Evolutionary conservation across 2,329 filamentous ascomycete genomes (phyloP).

Genomic region (Apiospora arundinis): DNA sequence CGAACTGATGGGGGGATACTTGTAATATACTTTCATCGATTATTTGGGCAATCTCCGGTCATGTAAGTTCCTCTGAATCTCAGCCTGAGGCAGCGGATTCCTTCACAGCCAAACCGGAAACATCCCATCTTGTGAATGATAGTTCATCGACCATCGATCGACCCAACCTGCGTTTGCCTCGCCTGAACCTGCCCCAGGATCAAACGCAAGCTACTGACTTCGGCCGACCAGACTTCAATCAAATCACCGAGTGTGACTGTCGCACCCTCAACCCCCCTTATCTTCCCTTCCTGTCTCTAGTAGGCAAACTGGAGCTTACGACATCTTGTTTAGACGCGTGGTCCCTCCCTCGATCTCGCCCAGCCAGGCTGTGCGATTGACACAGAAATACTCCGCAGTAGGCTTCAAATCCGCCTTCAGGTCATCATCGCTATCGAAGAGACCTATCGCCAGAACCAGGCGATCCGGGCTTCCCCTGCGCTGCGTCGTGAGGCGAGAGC

Average conservation of each 20-base stretch:
- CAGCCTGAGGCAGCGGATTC: neutral
- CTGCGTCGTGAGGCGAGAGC: slow-evolving; percentile 16
- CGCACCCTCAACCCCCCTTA: neutral
- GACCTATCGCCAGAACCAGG: slow-evolving; percentile 3
- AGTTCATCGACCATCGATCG: neutral
- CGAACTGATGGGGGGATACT: neutral
- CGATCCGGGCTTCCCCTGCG: neutral
- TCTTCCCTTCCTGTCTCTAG: neutral
- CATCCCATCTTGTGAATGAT: neutral
- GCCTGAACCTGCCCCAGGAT: neutral
- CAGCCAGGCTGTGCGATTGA: slow-evolving; percentile 22
- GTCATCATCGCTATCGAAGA: slow-evolving; percentile 19
- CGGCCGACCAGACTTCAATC: neutral
- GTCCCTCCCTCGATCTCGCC: slow-evolving; percentile 11
- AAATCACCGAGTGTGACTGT: neutral
- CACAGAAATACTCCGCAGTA: slow-evolving; percentile 22
- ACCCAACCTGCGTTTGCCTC: neutral
- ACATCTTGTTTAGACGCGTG: neutral
- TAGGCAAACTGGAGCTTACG: neutral
- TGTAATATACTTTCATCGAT: neutral
- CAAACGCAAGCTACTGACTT: neutral
- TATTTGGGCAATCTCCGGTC: neutral
- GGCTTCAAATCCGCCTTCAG: slow-evolving; percentile 22
- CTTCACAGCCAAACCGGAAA: neutral
- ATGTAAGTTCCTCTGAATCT: neutral